Evolutionary conservation across 129 eudicot genomes (phyloP), one percentile per base, ranked within the genome.

Genomic region (Flaveria robusta): DNA sequence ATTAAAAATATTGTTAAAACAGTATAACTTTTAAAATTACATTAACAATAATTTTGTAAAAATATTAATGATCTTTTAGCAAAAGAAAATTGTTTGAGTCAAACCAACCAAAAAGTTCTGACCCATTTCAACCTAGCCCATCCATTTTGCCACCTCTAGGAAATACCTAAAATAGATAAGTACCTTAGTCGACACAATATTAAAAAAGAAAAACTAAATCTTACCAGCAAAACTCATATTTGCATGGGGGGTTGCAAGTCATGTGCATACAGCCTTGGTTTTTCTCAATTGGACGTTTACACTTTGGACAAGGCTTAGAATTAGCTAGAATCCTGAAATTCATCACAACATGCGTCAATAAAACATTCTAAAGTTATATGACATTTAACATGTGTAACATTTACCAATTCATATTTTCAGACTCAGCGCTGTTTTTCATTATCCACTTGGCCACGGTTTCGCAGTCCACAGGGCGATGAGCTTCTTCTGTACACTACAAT

Each of bases 261-360:
- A 92, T 92, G 88, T 94, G 97, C 97, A 89, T 94, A 84, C 99
- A 94, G 42, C 99, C 99, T 86, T 94, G 97, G 72, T 94, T 89
- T 82, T 94, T 94, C 87, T 94, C 99, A 80, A 91, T 94, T 63
- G 99, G 99, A 34, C 99, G 88, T 84, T 94, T 94, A 89, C 99
- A 94, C 85, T 91, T 94, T 9, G 99, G 99, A 82, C 99, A 94
- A 75, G 99, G 99, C 83, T 94, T 94, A 18, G 99, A 91, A 85
- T 91, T 89, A 70, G 99, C 99, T 60, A 94, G 79, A 74, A 94
- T 94, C 99, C 99, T 91, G 84, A 50, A 71, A 71, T n/a, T 27
- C 18, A 50, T 69, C 13, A 80, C 50, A 56, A 56, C 39, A 20
- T 50, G 77, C 24, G 39, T 22, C 67, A 84, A 75, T 50, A 14